Base-by-base conservation (phyloP, 352 stramenopile genomes). In the Phytophthora pisi region DNA sequence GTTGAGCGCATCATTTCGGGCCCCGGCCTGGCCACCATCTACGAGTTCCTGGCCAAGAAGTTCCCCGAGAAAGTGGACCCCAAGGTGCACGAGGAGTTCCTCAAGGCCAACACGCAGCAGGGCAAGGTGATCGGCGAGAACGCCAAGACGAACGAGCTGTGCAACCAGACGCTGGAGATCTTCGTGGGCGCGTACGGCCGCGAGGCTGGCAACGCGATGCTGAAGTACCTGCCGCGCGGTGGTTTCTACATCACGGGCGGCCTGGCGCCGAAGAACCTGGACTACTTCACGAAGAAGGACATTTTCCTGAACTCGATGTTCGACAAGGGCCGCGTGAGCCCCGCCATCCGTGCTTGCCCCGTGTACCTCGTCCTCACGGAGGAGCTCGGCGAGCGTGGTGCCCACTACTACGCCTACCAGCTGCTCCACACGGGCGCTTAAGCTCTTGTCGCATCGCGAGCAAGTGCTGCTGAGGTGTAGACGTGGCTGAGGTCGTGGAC, bases 181-280 rank as follows among this genome's bases (percentile, higher is more conserved):
- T 98, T 98, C 75, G 92, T 97, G 20, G 86, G 88, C 70, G 85
- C 95, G n/a, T 99, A 99, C 70, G 97, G 96, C 49, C 85, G 81
- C 65, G 97, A 99, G 79, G 92, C 94, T 60, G 96, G 97, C 50
- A 97, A 95, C 72, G 86, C 89, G 55, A 89, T 89, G 53, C 86
- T 99, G 60, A 98, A 98, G 77, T 98, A 93, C 64, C 86, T 99
- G 61, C 96, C 96, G 42, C 96, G 88, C 23, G 96, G 96, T 74
- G 97, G 97, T 31, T 90, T 99, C 62, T 99, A 98, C 86, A 91
- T 99, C 54, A 97, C 95, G 8, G 97, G 97, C 28, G 96, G 96
- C 52, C 86, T 99, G 40, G 98, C 97, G 36, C 91, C 91, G 2
- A 99, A 99, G 83, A 98, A 99, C 76, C 81, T 99, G 45, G 78